phyloP scores from a whole-genome alignment of 2,329 filamentous ascomycete genomes.

The Teratosphaeria destructans region DNA sequence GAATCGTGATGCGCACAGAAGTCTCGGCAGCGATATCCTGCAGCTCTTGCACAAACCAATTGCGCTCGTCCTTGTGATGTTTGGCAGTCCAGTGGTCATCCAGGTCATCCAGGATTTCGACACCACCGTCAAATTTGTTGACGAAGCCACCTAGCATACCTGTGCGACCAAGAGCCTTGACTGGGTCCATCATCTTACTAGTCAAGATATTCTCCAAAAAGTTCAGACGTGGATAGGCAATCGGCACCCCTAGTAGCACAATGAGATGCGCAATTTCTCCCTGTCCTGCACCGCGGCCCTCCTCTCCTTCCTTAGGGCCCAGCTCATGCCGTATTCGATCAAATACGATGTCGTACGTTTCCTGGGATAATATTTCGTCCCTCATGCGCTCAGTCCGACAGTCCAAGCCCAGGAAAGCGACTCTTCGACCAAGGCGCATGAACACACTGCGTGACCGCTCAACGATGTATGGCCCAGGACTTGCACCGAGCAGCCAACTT shows the following conservation, averaged over 20 bases:
- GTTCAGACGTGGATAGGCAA: slow-evolving; percentile 37
- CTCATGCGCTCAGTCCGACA: slow-evolving; percentile 83
- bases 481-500: slow-evolving; percentile 75
- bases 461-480: slow-evolving; percentile 80
- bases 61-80: slow-evolving; percentile 83
- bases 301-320: slow-evolving; percentile 36
- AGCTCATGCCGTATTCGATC: slow-evolving; percentile 77
- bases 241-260: slow-evolving; percentile 67
- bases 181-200: slow-evolving; percentile 72
- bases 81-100: slow-evolving; percentile 98
- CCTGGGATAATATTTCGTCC: slow-evolving; percentile 67
- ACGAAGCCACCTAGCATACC: slow-evolving; percentile 70
- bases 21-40: slow-evolving; percentile 91
- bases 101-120: slow-evolving; percentile 82
- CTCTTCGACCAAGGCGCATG: slow-evolving; percentile 66
- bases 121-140: slow-evolving; percentile 83
- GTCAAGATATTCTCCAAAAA: slow-evolving; percentile 63
- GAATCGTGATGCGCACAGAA: slow-evolving; percentile 79
- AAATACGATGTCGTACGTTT: slow-evolving; percentile 79
- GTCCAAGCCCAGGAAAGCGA: slow-evolving; percentile 79
- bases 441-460: slow-evolving; percentile 79
- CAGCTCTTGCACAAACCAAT: slow-evolving; percentile 76
- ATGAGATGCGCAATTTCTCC: slow-evolving; percentile 84
- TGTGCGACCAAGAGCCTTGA: slow-evolving; percentile 77
- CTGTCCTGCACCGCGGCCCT: neutral